These are phyloP conservation scores for Protomyces gravidus DNA, from an alignment of 1,139 yeast species.

Conservation along the genomic window DNA sequence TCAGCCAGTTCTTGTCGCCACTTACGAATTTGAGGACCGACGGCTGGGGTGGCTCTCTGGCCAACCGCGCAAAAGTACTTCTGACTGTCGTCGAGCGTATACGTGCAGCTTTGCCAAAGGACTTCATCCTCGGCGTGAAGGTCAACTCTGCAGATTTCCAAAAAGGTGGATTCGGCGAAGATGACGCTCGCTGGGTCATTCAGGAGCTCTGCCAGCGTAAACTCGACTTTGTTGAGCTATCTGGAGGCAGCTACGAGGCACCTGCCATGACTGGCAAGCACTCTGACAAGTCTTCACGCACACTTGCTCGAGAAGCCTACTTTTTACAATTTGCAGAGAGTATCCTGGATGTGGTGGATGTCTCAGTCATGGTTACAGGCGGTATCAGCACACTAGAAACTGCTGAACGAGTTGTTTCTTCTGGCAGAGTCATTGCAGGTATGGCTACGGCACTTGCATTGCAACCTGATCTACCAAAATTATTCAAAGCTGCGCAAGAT, in stretches of 20 bases:
- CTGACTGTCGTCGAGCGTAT: conserved; percentile 54
- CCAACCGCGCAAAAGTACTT: conserved; percentile 57
- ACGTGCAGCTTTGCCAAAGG: background rate
- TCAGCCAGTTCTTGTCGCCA: conserved; percentile 56
- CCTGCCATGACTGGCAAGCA: conserved; percentile 12
- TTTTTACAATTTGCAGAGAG: conserved; percentile 24
- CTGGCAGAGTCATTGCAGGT: conserved; percentile 4
- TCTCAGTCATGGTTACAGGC: conserved; percentile 2
- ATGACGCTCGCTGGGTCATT: conserved; percentile 5
- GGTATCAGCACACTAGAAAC: background rate
- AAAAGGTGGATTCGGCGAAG: conserved; percentile 21
- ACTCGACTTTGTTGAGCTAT: conserved; percentile 25
- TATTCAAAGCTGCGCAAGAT: background rate
- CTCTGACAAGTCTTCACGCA: conserved; percentile 12
- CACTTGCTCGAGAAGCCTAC: conserved; percentile 25
- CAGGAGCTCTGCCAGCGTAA: conserved; percentile 12
- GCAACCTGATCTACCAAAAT: background rate
- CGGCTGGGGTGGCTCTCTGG: conserved; percentile 63
- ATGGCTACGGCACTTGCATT: conserved; percentile 5
- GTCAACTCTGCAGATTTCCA: conserved; percentile 29
- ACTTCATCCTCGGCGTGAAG: conserved; percentile 20
- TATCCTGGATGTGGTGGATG: conserved; percentile 5
- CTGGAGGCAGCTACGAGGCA: conserved; percentile 28
- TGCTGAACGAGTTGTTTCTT: background rate
- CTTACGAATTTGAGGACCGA: conserved; percentile 57